phyloP scores from a whole-genome alignment of 352 stramenopile genomes.

The Phytophthora cryptogea region DNA sequence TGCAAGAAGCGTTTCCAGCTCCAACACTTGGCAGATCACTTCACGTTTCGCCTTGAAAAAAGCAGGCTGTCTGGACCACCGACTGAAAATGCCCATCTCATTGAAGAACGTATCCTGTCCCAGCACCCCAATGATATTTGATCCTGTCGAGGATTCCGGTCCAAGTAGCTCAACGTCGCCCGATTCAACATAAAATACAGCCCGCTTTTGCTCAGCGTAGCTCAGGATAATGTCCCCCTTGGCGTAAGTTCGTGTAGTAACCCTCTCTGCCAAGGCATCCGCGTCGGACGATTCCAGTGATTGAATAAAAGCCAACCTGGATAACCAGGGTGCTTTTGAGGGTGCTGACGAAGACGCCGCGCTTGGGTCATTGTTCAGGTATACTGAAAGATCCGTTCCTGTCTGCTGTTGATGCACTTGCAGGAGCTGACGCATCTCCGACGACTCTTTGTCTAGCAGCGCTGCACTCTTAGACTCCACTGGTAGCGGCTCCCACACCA shows the following conservation, averaged over 20 bases:
- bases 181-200: constrained; percentile 49
- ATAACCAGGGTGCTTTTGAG: constrained; percentile 24
- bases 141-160: constrained; percentile 47
- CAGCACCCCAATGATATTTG: constrained; percentile 39
- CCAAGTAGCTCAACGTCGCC: constrained; percentile 51
- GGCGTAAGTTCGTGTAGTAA: constrained; percentile 28
- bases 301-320: constrained; percentile 24
- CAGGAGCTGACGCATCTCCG: constrained; percentile 40
- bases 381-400: constrained; percentile 33
- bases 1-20: constrained; percentile 37
- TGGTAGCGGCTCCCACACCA: constrained; percentile 30
- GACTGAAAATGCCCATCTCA: constrained; percentile 58
- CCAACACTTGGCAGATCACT: constrained; percentile 48
- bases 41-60: constrained; percentile 42
- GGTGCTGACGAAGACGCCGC: not conserved
- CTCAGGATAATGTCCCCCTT: constrained; percentile 41
- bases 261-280: constrained; percentile 8
- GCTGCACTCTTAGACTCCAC: constrained; percentile 41
- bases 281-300: constrained; percentile 17
- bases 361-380: constrained; percentile 49
- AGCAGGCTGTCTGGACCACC: constrained; percentile 43
- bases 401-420: constrained; percentile 28
- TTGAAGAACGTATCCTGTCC: constrained; percentile 42
- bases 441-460: constrained; percentile 58
- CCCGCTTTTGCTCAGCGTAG: constrained; percentile 51